phyloP scores from a whole-genome alignment of 2,329 filamentous ascomycete genomes.

The Aspergillus persii region DNA sequence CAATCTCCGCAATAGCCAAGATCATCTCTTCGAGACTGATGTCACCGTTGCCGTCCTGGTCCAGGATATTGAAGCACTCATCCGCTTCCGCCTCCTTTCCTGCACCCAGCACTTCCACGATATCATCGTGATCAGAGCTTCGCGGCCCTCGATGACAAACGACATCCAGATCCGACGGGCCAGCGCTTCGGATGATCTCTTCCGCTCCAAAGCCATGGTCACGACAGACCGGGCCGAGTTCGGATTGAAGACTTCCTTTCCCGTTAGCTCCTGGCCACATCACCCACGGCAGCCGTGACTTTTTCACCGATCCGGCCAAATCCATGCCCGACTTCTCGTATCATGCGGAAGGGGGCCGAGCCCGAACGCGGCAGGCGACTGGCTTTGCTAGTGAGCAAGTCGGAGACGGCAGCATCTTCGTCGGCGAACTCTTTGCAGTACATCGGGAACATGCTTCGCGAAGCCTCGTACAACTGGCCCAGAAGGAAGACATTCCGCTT shows the following conservation, averaged over 20 bases:
- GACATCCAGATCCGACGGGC: slow-evolving; percentile 98
- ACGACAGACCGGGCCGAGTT: slow-evolving; percentile 88
- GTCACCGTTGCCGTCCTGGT: slow-evolving; percentile 87
- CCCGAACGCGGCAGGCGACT: slow-evolving; percentile 53
- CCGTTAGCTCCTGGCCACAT: slow-evolving; percentile 94
- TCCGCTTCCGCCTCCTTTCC: slow-evolving; percentile 74
- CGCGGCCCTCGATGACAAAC: slow-evolving; percentile 85
- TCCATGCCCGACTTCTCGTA: slow-evolving; percentile 69
- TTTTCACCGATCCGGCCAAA: slow-evolving; percentile 86
- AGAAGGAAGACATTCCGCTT: slow-evolving; percentile 83
- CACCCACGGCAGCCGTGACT: slow-evolving; percentile 87
- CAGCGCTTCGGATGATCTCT: slow-evolving; percentile 80
- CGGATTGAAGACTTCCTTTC: slow-evolving; percentile 91
- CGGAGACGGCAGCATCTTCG: slow-evolving; percentile 88
- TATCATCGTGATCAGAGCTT: slow-evolving; percentile 74
- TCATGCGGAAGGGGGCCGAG: slow-evolving; percentile 73
- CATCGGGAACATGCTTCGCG: slow-evolving; percentile 81
- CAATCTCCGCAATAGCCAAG: slow-evolving; percentile 77
- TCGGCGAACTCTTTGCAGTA: slow-evolving; percentile 88
- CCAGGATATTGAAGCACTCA: slow-evolving; percentile 77
- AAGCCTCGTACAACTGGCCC: slow-evolving; percentile 84
- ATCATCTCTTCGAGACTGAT: slow-evolving; percentile 96
- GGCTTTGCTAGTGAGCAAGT: slow-evolving; percentile 56
- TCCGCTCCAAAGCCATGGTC: slow-evolving; percentile 82
- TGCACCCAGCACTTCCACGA: slow-evolving; percentile 80